Base-by-base conservation (phyloP, 805 yeast genomes). In the Kuraishia ogatae region DNA sequence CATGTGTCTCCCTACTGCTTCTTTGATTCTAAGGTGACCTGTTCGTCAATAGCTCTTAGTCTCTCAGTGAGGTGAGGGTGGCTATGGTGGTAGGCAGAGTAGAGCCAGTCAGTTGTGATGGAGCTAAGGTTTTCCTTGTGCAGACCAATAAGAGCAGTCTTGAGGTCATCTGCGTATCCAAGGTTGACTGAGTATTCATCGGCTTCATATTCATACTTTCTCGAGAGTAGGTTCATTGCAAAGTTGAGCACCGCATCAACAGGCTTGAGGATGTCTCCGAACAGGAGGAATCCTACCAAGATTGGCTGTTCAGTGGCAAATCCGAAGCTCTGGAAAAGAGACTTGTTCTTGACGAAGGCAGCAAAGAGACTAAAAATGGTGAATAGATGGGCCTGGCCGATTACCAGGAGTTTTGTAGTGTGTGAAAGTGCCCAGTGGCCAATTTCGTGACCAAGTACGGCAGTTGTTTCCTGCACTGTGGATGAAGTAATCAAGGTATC, bases 341-440 rank as follows among this genome's bases (percentile, higher is more conserved):
- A 88, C 53, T 76, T 71, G 75, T 94, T 94, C 58, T 84, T 81
- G 66, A 89, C 81, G 62, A 93, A 91, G 0, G 84, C 85, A 1
- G 96, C 81, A 71, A 94, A 92, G 59, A 87, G 66, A 0, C 87
- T 76, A 68, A 92, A 89, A 50, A 84, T 77, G 24, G 81, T 64
- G 61, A 87, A 81, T 53, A 85, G 69, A 62, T 88, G 88, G 4
- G 73, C 67, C 70, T 89, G 92, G 51, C 82, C 75, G 59, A 85
- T 78, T 4, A 79, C 64, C 64, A 94, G 71, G 78, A 86, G 80
- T 66, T 84, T 84, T n/a, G 92, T 75, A 58, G 92, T 86, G 70
- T 94, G 99, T 56, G 87, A 84, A 68, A 87, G 78, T 63, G 86
- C 85, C 99, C 99, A 94, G 70, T 94, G 99, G 53, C 99, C 99